Conservation (phyloP, 1,284 basidiomycete species). For the Irpex rosettiformis region DNA sequence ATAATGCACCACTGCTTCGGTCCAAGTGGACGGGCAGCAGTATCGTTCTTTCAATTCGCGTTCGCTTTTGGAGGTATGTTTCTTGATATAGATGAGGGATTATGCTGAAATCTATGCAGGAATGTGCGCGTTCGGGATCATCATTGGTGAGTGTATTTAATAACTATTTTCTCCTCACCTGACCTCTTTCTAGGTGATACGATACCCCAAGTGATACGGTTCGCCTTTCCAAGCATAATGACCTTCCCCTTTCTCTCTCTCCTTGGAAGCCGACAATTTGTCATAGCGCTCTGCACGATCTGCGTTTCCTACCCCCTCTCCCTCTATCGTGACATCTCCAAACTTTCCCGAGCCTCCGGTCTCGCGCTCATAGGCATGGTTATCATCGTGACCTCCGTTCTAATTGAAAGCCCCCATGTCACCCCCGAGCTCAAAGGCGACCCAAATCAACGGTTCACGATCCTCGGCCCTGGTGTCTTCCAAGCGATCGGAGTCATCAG, state of each 20-base stretch:
- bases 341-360: constrained; percentile 89
- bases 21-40: constrained; percentile 80
- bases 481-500: constrained; percentile 94
- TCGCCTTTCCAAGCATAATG: constrained; percentile 76
- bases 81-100: not conserved
- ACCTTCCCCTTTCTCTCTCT: constrained; percentile 70
- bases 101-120: constrained; percentile 40
- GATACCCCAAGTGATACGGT: constrained; percentile 91
- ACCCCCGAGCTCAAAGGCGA: constrained; percentile 77
- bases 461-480: constrained; percentile 78
- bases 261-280: constrained; percentile 83
- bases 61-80: constrained; percentile 89
- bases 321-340: constrained; percentile 96
- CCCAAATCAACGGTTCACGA: constrained; percentile 63
- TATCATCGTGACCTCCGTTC: constrained; percentile 87
- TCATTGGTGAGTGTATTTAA: constrained; percentile 52
- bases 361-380: constrained; percentile 92
- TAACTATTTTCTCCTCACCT: not conserved
- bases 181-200: constrained; percentile 68
- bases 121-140: constrained; percentile 96
- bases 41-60: constrained; percentile 96
- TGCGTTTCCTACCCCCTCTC: constrained; percentile 93
- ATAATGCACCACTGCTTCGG: constrained; percentile 98
- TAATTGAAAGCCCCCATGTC: constrained; percentile 85
- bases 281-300: constrained; percentile 83